Percentiles rank a stretch among this genome's conserved stretches.
Conservation (phyloP, 768 basidiomycete species). For the Tulasnella sp. region DNA sequence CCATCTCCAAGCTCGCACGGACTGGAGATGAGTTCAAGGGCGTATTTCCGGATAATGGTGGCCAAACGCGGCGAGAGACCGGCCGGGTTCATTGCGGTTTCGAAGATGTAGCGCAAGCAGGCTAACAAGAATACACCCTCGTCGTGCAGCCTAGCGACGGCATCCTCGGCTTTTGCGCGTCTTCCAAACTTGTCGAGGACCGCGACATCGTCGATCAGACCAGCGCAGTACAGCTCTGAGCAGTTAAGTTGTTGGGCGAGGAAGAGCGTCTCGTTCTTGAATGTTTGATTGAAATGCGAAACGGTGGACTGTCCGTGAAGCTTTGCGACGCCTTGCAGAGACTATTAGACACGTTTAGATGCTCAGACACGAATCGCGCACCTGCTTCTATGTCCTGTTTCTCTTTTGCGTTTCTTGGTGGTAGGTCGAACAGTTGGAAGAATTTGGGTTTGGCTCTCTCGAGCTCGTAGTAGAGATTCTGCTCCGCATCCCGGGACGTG, state of each 20-base stretch:
- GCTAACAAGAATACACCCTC: conserved; percentile 67
- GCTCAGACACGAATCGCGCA: conserved; percentile 34
- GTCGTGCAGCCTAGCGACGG: conserved; percentile 64
- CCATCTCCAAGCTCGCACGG: conserved; percentile 24
- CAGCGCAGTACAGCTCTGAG: conserved; percentile 76
- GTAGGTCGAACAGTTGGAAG: conserved; percentile 60
- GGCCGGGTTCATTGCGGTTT: conserved; percentile 43
- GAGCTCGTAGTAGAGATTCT: conserved; percentile 33
- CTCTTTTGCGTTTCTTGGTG: conserved; percentile 57
- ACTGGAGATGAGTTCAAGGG: conserved; percentile 25
- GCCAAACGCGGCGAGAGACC: conserved; percentile 23
- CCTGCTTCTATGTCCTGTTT: conserved; percentile 68
- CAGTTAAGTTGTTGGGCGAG: conserved; percentile 75
- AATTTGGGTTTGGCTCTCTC: conserved; percentile 44
- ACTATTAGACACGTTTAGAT: conserved; percentile 15
- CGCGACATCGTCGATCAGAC: conserved; percentile 37
- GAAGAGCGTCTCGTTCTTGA: conserved; percentile 70
- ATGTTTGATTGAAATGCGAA: conserved; percentile 61
- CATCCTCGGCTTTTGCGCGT: conserved; percentile 57
- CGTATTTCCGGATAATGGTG: conserved; percentile 41
- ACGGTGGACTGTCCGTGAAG: conserved; percentile 64
- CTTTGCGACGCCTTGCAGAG: conserved; percentile 56
- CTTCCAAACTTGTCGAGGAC: conserved; percentile 56
- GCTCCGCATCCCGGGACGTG: conserved; percentile 24
- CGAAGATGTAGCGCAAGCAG: conserved; percentile 64